Conservation (phyloP, 23 red algal genomes). For the Gracilariopsis chorda region DNA sequence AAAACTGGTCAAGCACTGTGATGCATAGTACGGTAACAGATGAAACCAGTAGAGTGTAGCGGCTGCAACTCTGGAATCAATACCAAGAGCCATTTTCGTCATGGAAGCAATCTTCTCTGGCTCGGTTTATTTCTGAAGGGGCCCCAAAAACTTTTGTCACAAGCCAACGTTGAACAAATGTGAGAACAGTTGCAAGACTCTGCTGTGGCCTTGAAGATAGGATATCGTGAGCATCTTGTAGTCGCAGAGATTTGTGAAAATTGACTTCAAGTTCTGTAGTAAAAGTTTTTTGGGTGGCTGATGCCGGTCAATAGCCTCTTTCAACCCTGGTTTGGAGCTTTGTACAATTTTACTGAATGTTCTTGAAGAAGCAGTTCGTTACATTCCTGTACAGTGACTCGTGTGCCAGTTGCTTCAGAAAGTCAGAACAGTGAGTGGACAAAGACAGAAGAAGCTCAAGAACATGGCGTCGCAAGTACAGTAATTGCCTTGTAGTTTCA, state of each 20-base stretch:
- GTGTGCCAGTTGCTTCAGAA: no score
- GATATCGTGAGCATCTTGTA: conserved; percentile 77
- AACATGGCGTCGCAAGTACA: no score
- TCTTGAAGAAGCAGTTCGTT: conserved; percentile 87
- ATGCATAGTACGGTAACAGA: conserved; percentile 51
- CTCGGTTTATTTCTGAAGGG: conserved; percentile 83
- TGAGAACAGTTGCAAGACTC: conserved; percentile 87
- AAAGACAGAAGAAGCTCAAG: no score
- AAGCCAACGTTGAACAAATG: conserved; percentile 94
- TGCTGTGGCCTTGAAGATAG: conserved; percentile 69
- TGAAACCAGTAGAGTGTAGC: conserved; percentile 87
- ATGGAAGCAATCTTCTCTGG: conserved; percentile 53
- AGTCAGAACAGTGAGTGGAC: no score
- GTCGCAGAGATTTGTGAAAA: conserved; percentile 77
- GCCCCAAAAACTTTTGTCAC: conserved; percentile 90
- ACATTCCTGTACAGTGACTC: no score
- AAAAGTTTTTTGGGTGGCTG: conserved; percentile 72
- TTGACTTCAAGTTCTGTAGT: conserved; percentile 83
- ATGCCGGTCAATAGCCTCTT: conserved; percentile 49
- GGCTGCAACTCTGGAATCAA: conserved; percentile 68
- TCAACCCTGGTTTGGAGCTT: conserved; percentile 61
- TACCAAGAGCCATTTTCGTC: conserved; percentile 52
- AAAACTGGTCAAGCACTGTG: conserved; percentile 60
- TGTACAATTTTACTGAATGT: conserved; percentile 64
- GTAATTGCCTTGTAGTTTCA: no score